Evolutionary conservation across 2,329 filamentous ascomycete species (phyloP).

Genomic region (Colletotrichum karsti): DNA sequence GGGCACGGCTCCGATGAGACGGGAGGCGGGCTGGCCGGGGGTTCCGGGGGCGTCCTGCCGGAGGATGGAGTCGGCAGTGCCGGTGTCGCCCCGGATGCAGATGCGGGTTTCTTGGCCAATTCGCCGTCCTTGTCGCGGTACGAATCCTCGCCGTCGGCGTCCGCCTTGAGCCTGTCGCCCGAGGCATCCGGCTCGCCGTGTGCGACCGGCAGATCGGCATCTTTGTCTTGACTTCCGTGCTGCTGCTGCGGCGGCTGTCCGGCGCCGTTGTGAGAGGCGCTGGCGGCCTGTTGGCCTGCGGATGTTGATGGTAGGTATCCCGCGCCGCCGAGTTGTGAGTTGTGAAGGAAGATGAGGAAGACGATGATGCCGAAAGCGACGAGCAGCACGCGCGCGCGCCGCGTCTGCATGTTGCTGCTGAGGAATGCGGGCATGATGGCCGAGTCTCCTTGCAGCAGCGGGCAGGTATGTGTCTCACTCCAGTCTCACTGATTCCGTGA

Average conservation of each 20-base stretch:
- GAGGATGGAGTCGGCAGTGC: background rate
- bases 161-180: constrained; percentile 13
- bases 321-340: background rate
- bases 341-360: constrained; percentile 9
- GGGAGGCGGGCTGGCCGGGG: background rate
- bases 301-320: background rate
- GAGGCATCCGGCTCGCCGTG: constrained; percentile 14
- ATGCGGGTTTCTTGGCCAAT: background rate
- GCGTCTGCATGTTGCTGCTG: background rate
- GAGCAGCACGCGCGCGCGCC: constrained; percentile 11
- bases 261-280: background rate
- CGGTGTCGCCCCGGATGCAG: background rate
- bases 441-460: background rate
- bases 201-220: background rate
- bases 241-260: background rate
- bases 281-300: background rate
- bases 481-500: background rate
- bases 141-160: constrained; percentile 16
- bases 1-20: background rate
- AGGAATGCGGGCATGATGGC: constrained; percentile 23
- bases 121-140: constrained; percentile 26
- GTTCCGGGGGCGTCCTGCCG: background rate
- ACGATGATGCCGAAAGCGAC: constrained; percentile 7
- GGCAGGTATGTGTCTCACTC: background rate
- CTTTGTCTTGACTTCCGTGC: constrained; percentile 10